Base-by-base conservation (phyloP, 176 grass and related monocot genomes). In the Thalia dealbata region DNA sequence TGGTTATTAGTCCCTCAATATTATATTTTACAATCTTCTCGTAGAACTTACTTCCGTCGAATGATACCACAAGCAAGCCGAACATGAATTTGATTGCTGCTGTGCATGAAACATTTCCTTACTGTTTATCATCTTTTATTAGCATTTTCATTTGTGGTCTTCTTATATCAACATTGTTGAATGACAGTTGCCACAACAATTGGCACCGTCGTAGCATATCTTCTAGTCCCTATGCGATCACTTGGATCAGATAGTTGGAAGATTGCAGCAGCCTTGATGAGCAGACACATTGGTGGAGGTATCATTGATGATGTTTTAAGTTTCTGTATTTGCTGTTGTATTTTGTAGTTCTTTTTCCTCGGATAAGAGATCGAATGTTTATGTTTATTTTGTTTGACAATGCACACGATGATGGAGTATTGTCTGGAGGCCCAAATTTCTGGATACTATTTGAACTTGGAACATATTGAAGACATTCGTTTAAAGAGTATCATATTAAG, bases 251-350 rank as follows among this genome's bases (percentile, higher is more conserved):
- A 96, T 54, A 88, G 32, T 26, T 96, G 91, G 87, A 91, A 91
- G 80, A 85, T 96, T 29, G 87, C 87, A 21, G 87, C 91, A 52
- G 91, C 87, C 26, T 79, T 95, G 6, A 95, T 95, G 91, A 74
- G 84, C 22, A 81, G 91, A 35, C 87, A 96, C 52, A 91, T 88
- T 1, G 91, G 91, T 63, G 91, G 91, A 81, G 78, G 89, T 96
- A 81, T 81, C 19, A 58, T 61, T 67, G 18, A 23, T 7, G 22
- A 68, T 22, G 3, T 58, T 10, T n/a, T 13, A 30, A 14, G 9
- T 32, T 5, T 10, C 21, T 68, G 19, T 43, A 7, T n/a, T 68
- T 22, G 27, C 3, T 10, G 24, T 44, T 22, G 7, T 68, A 9
- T 68, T 13, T 3, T 15, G 14, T 43, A 43, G 19, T 27, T 68